A percentile compares a stretch with the other conserved stretches of the same genome.
These are phyloP conservation scores for Trametes elegans DNA, from an alignment of 768 basidiomycete species.

Conservation along the genomic window DNA sequence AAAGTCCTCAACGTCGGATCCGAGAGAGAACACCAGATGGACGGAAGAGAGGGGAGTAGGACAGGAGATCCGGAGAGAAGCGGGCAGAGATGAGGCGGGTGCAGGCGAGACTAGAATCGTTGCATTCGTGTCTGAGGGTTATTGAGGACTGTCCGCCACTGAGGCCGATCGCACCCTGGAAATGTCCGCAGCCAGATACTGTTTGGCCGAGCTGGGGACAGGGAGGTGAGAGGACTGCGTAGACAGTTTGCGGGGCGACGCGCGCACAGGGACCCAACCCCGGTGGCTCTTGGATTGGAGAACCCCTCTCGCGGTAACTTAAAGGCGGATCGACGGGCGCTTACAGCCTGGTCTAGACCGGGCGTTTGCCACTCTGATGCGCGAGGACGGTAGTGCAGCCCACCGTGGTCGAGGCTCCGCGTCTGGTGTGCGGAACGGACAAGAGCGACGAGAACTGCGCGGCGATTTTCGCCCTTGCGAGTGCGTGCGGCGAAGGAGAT, in stretches of 20 bases:
- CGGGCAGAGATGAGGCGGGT: neutral
- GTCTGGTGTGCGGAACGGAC: too few species aligned
- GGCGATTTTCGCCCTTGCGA: too few species aligned
- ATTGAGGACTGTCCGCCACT: conserved; percentile 1
- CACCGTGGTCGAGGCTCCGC: too few species aligned
- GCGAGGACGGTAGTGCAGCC: too few species aligned
- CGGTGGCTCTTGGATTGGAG: neutral
- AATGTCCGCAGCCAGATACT: neutral
- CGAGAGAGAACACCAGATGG: neutral
- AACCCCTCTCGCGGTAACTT: conserved; percentile 6
- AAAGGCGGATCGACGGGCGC: conserved; percentile 2
- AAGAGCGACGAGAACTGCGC: too few species aligned
- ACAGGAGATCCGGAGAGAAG: neutral
- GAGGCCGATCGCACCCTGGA: conserved; percentile 11
- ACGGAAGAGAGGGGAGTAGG: neutral
- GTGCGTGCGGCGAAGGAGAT: too few species aligned
- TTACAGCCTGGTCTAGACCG: neutral
- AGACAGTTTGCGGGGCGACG: too few species aligned
- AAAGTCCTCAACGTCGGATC: neutral
- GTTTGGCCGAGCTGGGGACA: neutral
- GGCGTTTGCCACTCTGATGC: too few species aligned
- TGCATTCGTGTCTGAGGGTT: neutral
- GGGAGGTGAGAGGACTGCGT: neutral
- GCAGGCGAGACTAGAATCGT: conserved; percentile 1
- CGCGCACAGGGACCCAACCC: neutral